Conservation (phyloP, 768 basidiomycete species). For the Dentipellis sp. region DNA sequence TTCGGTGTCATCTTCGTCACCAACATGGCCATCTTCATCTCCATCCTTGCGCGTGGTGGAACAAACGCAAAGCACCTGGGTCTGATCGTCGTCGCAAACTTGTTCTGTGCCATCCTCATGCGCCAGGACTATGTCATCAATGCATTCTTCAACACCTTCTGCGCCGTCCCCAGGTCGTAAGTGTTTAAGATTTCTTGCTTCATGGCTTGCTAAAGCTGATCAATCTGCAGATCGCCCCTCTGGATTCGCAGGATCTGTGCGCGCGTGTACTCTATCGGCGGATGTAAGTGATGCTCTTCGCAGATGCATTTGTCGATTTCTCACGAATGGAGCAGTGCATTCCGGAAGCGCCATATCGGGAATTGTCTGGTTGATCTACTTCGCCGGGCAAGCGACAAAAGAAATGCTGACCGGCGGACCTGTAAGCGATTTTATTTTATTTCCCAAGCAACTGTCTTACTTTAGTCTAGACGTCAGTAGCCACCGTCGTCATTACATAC, state of each 20-base stretch:
- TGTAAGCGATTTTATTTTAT: slow-evolving; percentile 22
- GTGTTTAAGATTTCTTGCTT: slow-evolving; percentile 11
- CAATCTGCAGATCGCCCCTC: slow-evolving; percentile 39
- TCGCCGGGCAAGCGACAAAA: slow-evolving; percentile 41
- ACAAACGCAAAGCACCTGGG: slow-evolving; percentile 24
- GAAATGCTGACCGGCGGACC: slow-evolving; percentile 31
- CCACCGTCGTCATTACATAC: slow-evolving; percentile 44
- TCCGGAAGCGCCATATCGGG: slow-evolving; percentile 50
- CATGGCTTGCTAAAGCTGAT: slow-evolving; percentile 1
- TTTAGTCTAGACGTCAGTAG: slow-evolving; percentile 29
- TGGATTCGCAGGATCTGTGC: slow-evolving; percentile 43
- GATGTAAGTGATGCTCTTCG: slow-evolving; percentile 21
- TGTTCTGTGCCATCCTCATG: slow-evolving; percentile 32
- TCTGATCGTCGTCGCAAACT: slow-evolving; percentile 35
- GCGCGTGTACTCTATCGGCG: slow-evolving; percentile 51
- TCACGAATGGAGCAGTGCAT: slow-evolving; percentile 26
- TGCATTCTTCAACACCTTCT: slow-evolving; percentile 43
- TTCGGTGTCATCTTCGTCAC: slow-evolving; percentile 44
- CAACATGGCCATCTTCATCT: slow-evolving; percentile 41
- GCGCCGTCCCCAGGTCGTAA: slow-evolving; percentile 39
- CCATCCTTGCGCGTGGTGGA: slow-evolving; percentile 24
- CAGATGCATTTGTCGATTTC: background rate
- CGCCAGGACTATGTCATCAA: slow-evolving; percentile 50
- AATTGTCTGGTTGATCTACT: slow-evolving; percentile 41
- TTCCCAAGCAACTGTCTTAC: background rate